Conservation (phyloP, 805 yeast species). For the Pichia thaimueangensis region DNA sequence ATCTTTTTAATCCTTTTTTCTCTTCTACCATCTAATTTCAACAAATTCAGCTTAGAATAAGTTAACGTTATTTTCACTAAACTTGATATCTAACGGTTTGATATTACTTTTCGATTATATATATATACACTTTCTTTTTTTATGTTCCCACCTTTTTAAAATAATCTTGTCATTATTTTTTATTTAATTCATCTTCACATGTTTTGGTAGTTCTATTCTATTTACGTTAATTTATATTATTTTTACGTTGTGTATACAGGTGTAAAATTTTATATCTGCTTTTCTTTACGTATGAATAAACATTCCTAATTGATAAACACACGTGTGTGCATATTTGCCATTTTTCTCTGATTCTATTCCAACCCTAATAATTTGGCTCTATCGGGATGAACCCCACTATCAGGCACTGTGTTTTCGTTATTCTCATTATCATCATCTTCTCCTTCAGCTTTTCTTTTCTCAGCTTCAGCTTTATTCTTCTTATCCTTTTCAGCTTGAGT, state of each 20-base stretch:
- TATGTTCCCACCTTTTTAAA: too few species aligned
- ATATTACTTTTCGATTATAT: too few species aligned
- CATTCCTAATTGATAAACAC: too few species aligned
- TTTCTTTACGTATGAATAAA: constrained; percentile 8
- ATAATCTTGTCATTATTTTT: background rate
- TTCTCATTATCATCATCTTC: background rate
- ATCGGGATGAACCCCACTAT: constrained; percentile 54
- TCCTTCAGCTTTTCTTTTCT: constrained; percentile 7
- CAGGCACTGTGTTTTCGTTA: constrained; percentile 16
- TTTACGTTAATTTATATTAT: background rate
- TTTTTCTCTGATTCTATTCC: too few species aligned
- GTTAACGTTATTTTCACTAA: background rate
- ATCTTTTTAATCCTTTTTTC: too few species aligned
- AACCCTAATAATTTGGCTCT: constrained; percentile 44
- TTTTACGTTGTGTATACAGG: too few species aligned
- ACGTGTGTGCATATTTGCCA: too few species aligned
- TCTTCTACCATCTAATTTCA: too few species aligned
- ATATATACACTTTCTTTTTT: too few species aligned
- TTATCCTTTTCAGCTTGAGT: constrained; percentile 40
- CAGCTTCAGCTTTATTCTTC: constrained; percentile 30
- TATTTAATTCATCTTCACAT: too few species aligned
- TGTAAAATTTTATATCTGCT: background rate
- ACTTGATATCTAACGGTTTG: background rate
- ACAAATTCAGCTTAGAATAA: too few species aligned
- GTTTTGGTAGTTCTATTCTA: too few species aligned